These are phyloP conservation scores for Suillus weaverae DNA, from an alignment of 768 basidiomycete genomes.

Conservation along the genomic window DNA sequence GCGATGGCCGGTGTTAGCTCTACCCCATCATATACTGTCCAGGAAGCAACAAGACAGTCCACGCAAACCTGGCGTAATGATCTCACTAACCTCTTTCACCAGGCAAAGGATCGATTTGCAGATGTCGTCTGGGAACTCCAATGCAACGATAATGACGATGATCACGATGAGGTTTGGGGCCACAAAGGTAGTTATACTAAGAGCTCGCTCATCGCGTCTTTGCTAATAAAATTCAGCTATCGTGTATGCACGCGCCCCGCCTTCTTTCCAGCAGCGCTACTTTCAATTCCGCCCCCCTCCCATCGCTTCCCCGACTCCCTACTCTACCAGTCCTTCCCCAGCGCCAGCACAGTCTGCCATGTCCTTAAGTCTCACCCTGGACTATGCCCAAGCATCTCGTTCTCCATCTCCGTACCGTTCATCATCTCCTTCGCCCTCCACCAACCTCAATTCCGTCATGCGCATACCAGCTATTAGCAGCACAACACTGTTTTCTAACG, in stretches of 20 bases:
- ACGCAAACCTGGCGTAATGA: constrained; percentile 80
- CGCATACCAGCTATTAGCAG: constrained; percentile 69
- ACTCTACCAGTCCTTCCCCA: constrained; percentile 49
- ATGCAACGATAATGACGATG: constrained; percentile 51
- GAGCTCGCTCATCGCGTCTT: constrained; percentile 5
- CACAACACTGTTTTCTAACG: constrained; percentile 81
- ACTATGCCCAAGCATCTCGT: constrained; percentile 40
- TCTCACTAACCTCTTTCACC: constrained; percentile 71
- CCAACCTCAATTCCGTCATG: constrained; percentile 46
- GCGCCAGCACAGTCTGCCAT: constrained; percentile 60
- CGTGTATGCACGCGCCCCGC: constrained; percentile 92
- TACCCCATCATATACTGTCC: constrained; percentile 51
- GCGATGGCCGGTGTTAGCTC: constrained; percentile 2
- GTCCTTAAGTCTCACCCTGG: constrained; percentile 53
- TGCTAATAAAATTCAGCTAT: constrained; percentile 55
- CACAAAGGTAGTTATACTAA: constrained; percentile 76
- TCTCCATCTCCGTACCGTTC: constrained; percentile 49
- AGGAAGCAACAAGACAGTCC: constrained; percentile 64
- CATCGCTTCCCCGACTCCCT: constrained; percentile 47
- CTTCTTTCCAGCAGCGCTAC: constrained; percentile 86
- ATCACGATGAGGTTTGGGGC: constrained; percentile 72
- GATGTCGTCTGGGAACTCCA: constrained; percentile 94
- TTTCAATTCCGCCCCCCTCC: constrained; percentile 74
- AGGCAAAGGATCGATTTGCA: constrained; percentile 90
- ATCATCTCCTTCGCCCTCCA: constrained; percentile 46